Evolutionary conservation across 1,139 yeast genomes (phyloP).

Genomic region (Lodderomyces elongisporus): DNA sequence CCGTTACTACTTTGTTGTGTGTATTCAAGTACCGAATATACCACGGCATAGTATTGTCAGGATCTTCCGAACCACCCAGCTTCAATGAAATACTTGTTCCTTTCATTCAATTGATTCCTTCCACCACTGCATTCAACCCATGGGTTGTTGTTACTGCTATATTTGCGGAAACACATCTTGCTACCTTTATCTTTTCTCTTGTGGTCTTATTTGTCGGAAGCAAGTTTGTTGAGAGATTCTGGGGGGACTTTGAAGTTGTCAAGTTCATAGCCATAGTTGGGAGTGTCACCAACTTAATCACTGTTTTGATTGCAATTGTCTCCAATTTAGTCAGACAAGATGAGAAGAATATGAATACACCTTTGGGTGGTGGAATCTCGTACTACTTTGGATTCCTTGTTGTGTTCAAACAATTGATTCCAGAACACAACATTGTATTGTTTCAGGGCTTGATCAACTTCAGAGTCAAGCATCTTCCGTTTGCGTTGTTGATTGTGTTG

Average conservation of each 20-base stretch:
- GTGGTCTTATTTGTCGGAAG: conserved; percentile 49
- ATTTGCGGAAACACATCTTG: conserved; percentile 60
- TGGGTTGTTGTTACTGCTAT: conserved; percentile 74
- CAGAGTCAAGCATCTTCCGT: conserved; percentile 71
- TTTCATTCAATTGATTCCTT: conserved; percentile 66
- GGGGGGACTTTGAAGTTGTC: conserved; percentile 59
- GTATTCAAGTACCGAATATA: conserved; percentile 28
- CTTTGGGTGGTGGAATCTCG: conserved; percentile 71
- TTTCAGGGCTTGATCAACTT: conserved; percentile 60
- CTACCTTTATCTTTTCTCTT: conserved; percentile 47
- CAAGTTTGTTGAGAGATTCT: conserved; percentile 47
- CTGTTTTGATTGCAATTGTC: conserved; percentile 39
- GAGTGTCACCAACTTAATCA: conserved; percentile 52
- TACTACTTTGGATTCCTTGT: conserved; percentile 73
- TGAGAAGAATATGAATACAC: conserved; percentile 35
- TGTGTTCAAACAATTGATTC: conserved; percentile 81
- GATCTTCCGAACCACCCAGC: conserved; percentile 7
- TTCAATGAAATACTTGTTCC: conserved; percentile 50
- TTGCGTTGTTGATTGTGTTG: conserved; percentile 47
- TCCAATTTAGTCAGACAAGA: conserved; percentile 35
- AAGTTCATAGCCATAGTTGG: conserved; percentile 57
- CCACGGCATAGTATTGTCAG: conserved; percentile 24
- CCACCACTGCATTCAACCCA: conserved; percentile 55
- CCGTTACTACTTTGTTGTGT: conserved; percentile 23
- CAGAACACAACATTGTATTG: conserved; percentile 76